Percentiles rank a stretch among this genome's conserved stretches.
These are phyloP conservation scores for Lantana camara DNA, from an alignment of 257 asterid genomes.

Conservation along the genomic window DNA sequence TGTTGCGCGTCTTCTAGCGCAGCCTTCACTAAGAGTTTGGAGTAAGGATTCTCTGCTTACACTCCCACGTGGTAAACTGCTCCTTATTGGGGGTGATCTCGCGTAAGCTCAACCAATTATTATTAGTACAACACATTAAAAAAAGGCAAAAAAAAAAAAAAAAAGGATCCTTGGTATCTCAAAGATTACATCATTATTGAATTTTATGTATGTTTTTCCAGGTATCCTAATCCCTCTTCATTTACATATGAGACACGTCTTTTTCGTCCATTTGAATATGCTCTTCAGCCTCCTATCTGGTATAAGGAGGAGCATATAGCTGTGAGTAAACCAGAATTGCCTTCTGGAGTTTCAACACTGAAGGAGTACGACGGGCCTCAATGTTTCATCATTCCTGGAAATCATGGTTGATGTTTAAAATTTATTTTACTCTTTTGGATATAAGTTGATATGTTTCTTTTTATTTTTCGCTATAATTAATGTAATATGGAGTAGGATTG, in stretches of 20 bases:
- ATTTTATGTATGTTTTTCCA: conserved; percentile 14
- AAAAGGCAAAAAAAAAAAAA: no score
- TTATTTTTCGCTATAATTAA: not conserved
- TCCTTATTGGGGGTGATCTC: conserved; percentile 78
- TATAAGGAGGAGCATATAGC: conserved; percentile 69
- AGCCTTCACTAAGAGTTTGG: conserved; percentile 52
- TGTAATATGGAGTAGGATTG: not conserved
- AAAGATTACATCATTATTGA: not conserved
- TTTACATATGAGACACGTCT: conserved; percentile 65
- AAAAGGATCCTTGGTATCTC: no score
- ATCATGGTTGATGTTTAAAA: conserved; percentile 50
- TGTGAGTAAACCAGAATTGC: conserved; percentile 66
- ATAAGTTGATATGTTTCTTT: not conserved
- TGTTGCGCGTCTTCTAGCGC: conserved; percentile 73
- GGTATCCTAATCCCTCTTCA: conserved; percentile 75
- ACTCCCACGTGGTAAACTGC: conserved; percentile 66
- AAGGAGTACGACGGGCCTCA: conserved; percentile 67
- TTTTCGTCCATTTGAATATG: conserved; percentile 69
- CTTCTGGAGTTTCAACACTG: conserved; percentile 47
- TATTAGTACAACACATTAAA: no score
- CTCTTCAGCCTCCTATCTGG: conserved; percentile 71
- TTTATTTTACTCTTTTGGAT: not conserved
- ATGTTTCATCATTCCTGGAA: conserved; percentile 71
- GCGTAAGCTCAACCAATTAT: conserved; percentile 52
- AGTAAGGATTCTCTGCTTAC: conserved; percentile 40